Conservation (phyloP, 805 yeast species). For the Lachancea fermentati region DNA sequence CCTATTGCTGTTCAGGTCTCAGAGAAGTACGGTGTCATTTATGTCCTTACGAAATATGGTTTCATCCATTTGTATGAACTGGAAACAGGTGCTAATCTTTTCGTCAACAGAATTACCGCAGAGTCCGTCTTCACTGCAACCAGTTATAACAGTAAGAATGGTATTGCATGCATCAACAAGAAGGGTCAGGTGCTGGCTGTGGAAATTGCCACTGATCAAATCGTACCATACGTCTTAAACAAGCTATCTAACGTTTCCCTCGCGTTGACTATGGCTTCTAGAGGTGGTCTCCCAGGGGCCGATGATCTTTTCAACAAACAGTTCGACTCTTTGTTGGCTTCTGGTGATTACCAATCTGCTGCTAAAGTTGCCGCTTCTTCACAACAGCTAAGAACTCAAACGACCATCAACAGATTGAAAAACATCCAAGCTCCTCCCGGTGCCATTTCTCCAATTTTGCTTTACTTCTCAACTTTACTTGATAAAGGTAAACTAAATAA, state of each 20-base stretch:
- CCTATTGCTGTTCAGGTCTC: conserved; percentile 90
- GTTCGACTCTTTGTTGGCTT: conserved; percentile 75
- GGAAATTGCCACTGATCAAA: conserved; percentile 75
- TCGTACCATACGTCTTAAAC: conserved; percentile 83
- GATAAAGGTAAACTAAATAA: conserved; percentile 91
- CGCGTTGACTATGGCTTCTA: conserved; percentile 83
- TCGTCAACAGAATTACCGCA: conserved; percentile 93
- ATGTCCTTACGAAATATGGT: conserved; percentile 90
- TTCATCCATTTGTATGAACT: conserved; percentile 93
- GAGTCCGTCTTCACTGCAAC: conserved; percentile 92
- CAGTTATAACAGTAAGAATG: conserved; percentile 62
- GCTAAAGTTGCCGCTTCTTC: conserved; percentile 97
- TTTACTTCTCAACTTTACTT: conserved; percentile 83
- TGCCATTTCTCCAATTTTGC: conserved; percentile 87
- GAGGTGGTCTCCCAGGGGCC: conserved; percentile 97
- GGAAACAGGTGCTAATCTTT: conserved; percentile 87
- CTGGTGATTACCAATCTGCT: conserved; percentile 86
- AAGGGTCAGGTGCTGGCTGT: conserved; percentile 93
- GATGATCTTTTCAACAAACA: conserved; percentile 87
- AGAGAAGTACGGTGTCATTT: conserved; percentile 77
- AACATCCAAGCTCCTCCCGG: conserved; percentile 90
- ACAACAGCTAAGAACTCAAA: conserved; percentile 87
- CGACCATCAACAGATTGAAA: conserved; percentile 88
- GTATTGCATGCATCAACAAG: conserved; percentile 90
- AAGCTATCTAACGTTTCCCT: conserved; percentile 80